Percentiles rank a stretch among this genome's conserved stretches.
Conservation (phyloP, 2,329 filamentous ascomycete species). For the Penicillium sp. region DNA sequence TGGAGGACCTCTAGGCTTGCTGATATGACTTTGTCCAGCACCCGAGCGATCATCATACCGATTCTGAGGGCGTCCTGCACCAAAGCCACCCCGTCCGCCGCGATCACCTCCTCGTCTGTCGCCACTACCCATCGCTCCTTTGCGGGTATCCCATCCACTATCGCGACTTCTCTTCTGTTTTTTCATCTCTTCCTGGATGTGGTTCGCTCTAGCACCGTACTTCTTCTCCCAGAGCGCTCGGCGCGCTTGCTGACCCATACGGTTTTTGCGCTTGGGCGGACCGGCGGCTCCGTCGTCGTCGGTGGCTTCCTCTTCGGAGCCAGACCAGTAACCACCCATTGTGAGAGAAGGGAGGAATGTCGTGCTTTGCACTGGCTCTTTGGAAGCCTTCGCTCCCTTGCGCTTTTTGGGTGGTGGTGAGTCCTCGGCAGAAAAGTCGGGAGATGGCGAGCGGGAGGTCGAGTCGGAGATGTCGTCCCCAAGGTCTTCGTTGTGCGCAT, state of each 20-base stretch:
- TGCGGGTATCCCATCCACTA: constrained; percentile 60
- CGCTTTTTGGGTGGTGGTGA: constrained; percentile 29
- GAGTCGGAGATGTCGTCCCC: constrained; percentile 34
- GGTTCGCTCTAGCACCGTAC: constrained; percentile 60
- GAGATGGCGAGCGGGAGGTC: constrained; percentile 38
- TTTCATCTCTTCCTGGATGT: constrained; percentile 50
- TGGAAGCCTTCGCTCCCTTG: constrained; percentile 21
- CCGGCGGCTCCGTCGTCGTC: constrained; percentile 42
- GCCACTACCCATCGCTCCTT: constrained; percentile 50
- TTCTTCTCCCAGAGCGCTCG: constrained; percentile 65
- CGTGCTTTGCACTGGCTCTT: constrained; percentile 40
- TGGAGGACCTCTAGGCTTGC: constrained; percentile 25
- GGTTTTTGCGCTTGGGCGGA: constrained; percentile 56
- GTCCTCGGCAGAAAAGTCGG: constrained; percentile 18
- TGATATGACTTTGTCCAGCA: constrained; percentile 13
- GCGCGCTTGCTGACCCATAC: constrained; percentile 63
- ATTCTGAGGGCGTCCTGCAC: constrained; percentile 17
- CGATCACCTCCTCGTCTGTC: constrained; percentile 13
- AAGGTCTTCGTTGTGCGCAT: constrained; percentile 16
- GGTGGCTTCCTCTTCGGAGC: constrained; percentile 58
- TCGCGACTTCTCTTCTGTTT: constrained; percentile 44
- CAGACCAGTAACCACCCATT: constrained; percentile 64
- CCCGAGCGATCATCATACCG: constrained; percentile 11
- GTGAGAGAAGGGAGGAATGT: constrained; percentile 63
- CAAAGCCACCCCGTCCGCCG: constrained; percentile 22